These are phyloP conservation scores for Kodamaea arcana DNA, from an alignment of 1,139 yeast species.

Conservation along the genomic window DNA sequence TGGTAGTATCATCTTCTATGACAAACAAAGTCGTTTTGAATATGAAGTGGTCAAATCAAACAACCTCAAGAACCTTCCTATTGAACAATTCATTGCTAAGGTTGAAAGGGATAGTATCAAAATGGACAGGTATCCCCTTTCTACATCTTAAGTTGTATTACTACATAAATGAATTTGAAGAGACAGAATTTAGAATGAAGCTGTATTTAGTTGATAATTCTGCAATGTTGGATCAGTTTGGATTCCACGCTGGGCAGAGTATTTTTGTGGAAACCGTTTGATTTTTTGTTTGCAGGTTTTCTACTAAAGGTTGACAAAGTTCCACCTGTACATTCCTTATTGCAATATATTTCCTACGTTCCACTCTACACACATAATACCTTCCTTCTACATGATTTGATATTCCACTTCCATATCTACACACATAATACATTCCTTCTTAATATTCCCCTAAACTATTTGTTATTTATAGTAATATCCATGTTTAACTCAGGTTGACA, in stretches of 20 bases:
- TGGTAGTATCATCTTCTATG: too few relatives aligned
- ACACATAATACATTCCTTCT: too few relatives aligned
- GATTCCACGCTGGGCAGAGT: constrained; percentile 24
- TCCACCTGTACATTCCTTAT: too few relatives aligned
- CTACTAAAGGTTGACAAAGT: too few relatives aligned
- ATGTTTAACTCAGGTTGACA: too few relatives aligned
- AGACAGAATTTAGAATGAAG: constrained; percentile 9
- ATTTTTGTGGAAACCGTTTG: constrained; percentile 14
- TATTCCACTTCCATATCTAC: too few relatives aligned
- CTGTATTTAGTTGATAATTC: constrained; percentile 29
- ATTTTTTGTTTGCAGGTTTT: background rate
- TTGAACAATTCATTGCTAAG: constrained; percentile 24
- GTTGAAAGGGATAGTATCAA: constrained; percentile 23
- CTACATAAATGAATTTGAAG: constrained; percentile 15
- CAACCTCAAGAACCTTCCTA: constrained; percentile 19
- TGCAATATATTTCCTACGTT: too few relatives aligned
- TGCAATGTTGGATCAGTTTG: constrained; percentile 32
- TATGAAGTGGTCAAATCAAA: constrained; percentile 3
- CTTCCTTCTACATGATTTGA: too few relatives aligned
- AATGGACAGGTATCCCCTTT: constrained; percentile 3
- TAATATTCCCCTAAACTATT: too few relatives aligned
- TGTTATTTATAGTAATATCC: too few relatives aligned
- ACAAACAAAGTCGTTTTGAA: constrained; percentile 8
- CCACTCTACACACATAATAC: too few relatives aligned
- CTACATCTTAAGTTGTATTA: constrained; percentile 15